Conservation (phyloP, 106 monocot genomes). For the Chionographis japonica region DNA sequence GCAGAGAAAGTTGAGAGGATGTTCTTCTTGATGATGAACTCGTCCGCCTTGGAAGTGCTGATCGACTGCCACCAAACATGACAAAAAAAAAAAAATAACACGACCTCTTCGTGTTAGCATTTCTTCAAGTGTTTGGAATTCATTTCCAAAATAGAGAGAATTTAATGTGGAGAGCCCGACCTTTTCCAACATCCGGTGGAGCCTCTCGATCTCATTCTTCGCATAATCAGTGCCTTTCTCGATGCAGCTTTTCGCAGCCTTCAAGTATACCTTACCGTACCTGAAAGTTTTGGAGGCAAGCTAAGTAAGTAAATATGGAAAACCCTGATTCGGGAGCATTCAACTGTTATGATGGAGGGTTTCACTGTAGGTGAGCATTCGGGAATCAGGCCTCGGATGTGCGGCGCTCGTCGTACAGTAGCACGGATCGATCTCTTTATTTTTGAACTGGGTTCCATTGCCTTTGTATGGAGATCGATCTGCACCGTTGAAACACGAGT, state of each 20-base stretch:
- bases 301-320: not conserved
- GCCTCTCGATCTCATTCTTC: constrained; percentile 75
- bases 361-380: no score
- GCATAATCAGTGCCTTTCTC: constrained; percentile 74
- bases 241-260: constrained; percentile 61
- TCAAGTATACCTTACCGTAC: constrained; percentile 77
- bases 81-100: constrained; percentile 4
- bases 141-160: no score
- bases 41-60: constrained; percentile 77
- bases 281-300: constrained; percentile 19
- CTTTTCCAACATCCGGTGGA: constrained; percentile 88
- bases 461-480: no score
- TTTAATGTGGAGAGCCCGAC: constrained; percentile 11
- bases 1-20: constrained; percentile 65
- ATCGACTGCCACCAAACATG: constrained; percentile 43
- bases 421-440: no score
- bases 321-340: no score
- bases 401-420: no score
- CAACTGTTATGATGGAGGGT: no score
- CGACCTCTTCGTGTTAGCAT: not conserved
- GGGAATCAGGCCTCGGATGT: no score
- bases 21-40: constrained; percentile 94
- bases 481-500: no score
- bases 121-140: no score
- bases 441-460: no score